These are phyloP conservation scores for Ceratocystis lukuohia DNA, from an alignment of 2,329 filamentous ascomycete species.

Conservation along the genomic window DNA sequence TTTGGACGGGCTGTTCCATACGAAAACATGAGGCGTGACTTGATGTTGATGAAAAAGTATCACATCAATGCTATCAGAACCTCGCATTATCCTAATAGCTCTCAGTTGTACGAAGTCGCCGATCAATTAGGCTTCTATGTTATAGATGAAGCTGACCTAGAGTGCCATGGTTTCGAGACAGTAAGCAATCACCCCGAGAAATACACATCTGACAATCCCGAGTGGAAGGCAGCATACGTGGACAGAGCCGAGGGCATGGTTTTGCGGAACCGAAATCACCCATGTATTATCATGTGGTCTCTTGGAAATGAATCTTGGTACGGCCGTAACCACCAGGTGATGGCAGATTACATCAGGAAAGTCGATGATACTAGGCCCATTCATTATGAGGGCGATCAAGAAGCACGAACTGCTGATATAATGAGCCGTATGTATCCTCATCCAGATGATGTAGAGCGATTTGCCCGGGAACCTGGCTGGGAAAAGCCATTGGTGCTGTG, in stretches of 20 bases:
- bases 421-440: conserved; percentile 53
- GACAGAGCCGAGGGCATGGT: conserved; percentile 54
- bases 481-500: conserved; percentile 45
- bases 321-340: conserved; percentile 51
- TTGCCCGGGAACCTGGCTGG: conserved; percentile 30
- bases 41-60: conserved; percentile 52
- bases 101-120: conserved; percentile 45
- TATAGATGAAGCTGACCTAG: conserved; percentile 43
- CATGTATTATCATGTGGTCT: conserved; percentile 57
- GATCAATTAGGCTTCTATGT: conserved; percentile 53
- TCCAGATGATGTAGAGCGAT: conserved; percentile 32
- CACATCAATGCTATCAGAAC: conserved; percentile 59
- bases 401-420: conserved; percentile 47
- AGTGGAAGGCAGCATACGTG: conserved; percentile 51
- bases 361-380: conserved; percentile 45
- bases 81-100: conserved; percentile 52
- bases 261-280: conserved; percentile 44
- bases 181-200: conserved; percentile 35
- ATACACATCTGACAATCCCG: conserved; percentile 42
- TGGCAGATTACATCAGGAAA: conserved; percentile 49
- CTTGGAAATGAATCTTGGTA: conserved; percentile 62
- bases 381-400: conserved; percentile 51
- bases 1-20: conserved; percentile 49
- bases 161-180: conserved; percentile 39
- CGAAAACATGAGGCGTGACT: conserved; percentile 46